phyloP scores from a whole-genome alignment of 768 basidiomycete genomes.

The Trametes cinnabarina region DNA sequence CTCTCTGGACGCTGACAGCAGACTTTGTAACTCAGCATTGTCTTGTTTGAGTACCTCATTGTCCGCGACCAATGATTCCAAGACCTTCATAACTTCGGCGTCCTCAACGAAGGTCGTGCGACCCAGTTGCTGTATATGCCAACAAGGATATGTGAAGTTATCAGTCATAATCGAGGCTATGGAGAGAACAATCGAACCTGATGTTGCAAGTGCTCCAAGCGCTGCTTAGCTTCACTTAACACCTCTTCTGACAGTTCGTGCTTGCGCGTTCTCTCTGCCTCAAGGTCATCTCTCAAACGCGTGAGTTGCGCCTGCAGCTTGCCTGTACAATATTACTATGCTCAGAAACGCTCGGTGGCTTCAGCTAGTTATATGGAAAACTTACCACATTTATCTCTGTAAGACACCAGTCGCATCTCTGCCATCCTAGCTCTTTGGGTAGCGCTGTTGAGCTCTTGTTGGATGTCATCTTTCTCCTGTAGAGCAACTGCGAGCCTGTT shows the following conservation, averaged over 20 bases:
- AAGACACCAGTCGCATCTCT: constrained; percentile 60
- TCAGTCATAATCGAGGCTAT: background rate
- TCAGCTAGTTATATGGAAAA: background rate
- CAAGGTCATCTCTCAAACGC: constrained; percentile 60
- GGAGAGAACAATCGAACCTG: constrained; percentile 40
- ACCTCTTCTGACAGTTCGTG: constrained; percentile 67
- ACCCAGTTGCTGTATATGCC: constrained; percentile 36
- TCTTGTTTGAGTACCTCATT: constrained; percentile 82
- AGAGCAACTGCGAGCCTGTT: constrained; percentile 58
- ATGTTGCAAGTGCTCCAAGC: constrained; percentile 58
- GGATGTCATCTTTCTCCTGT: constrained; percentile 80
- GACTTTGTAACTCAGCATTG: constrained; percentile 71
- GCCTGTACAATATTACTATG: constrained; percentile 42
- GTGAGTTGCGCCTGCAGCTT: constrained; percentile 69
- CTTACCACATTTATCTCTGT: constrained; percentile 68
- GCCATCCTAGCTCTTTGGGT: constrained; percentile 63
- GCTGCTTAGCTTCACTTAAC: constrained; percentile 60
- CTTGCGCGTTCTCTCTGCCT: constrained; percentile 57
- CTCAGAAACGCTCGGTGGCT: background rate
- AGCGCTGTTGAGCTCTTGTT: constrained; percentile 77
- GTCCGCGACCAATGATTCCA: constrained; percentile 84
- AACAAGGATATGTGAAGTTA: background rate
- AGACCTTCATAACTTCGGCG: constrained; percentile 60
- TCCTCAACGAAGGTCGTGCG: constrained; percentile 42
- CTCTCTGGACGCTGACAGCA: constrained; percentile 75